Evolutionary conservation across 2,329 filamentous ascomycete species (phyloP).

Genomic region (Lithohypha guttulata): DNA sequence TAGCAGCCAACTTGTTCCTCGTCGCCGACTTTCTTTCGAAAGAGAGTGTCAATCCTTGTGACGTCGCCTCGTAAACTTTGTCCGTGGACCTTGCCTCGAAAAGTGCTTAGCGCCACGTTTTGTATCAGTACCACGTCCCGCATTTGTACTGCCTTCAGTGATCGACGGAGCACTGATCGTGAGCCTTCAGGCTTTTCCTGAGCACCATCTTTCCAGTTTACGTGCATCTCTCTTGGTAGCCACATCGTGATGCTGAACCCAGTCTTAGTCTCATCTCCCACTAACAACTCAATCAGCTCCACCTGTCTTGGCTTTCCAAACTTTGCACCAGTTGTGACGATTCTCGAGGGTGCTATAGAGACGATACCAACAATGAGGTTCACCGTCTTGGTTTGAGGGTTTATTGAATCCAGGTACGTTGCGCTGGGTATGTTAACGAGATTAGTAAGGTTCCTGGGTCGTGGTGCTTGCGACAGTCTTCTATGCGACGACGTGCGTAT

Average conservation of each 20-base stretch:
- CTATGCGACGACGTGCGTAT: slow-evolving; percentile 19
- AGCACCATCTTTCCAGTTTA: slow-evolving; percentile 20
- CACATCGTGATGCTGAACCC: slow-evolving; percentile 80
- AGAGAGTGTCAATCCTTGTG: slow-evolving; percentile 59
- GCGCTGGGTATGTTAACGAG: slow-evolving; percentile 62
- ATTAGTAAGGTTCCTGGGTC: slow-evolving; percentile 41
- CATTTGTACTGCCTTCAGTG: slow-evolving; percentile 43
- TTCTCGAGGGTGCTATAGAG: slow-evolving; percentile 55
- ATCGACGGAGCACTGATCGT: slow-evolving; percentile 28
- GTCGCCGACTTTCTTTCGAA: slow-evolving; percentile 43
- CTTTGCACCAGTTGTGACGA: slow-evolving; percentile 53
- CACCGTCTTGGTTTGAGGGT: slow-evolving; percentile 70
- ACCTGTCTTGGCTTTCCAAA: slow-evolving; percentile 38
- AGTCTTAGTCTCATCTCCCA: slow-evolving; percentile 75
- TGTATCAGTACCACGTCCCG: slow-evolving; percentile 71
- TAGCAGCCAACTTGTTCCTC: slow-evolving; percentile 49
- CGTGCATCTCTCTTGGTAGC: slow-evolving; percentile 38
- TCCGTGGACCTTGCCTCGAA: slow-evolving; percentile 68
- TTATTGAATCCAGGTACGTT: slow-evolving; percentile 52
- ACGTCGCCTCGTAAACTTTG: slow-evolving; percentile 64
- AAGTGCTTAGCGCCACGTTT: slow-evolving; percentile 68
- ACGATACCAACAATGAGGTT: slow-evolving; percentile 75
- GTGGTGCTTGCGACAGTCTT: slow-evolving; percentile 15
- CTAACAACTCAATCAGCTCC: slow-evolving; percentile 62
- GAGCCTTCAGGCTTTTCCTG: slow-evolving; percentile 22